Conservation (phyloP, 495 filamentous ascomycete species). For the Aspergillus avenaceus region DNA sequence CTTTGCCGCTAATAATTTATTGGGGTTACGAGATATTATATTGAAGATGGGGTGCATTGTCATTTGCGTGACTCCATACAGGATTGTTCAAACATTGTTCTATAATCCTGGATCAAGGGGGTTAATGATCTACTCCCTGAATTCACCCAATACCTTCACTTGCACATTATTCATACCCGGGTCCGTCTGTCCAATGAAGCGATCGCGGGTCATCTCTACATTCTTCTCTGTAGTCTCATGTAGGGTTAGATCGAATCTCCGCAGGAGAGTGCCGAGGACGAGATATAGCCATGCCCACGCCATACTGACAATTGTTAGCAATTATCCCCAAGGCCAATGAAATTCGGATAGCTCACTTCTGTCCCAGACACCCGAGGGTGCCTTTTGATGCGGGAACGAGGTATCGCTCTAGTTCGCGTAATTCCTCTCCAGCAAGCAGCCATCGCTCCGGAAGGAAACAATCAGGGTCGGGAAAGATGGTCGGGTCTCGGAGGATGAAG, state of each 20-base stretch:
- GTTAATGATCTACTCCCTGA: too few relatives aligned
- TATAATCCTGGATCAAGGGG: too few relatives aligned
- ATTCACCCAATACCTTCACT: conserved; percentile 16
- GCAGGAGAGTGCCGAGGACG: conserved; percentile 21
- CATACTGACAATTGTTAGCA: conserved; percentile 12
- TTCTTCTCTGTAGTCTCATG: conserved; percentile 23
- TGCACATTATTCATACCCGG: conserved; percentile 15
- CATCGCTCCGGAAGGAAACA: conserved; percentile 44
- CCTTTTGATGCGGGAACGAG: conserved; percentile 45
- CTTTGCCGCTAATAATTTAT: too few relatives aligned
- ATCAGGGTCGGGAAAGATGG: conserved; percentile 33
- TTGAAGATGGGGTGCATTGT: too few relatives aligned
- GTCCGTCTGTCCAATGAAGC: conserved; percentile 26
- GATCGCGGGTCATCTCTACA: conserved; percentile 23
- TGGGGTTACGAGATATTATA: too few relatives aligned
- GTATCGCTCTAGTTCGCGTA: conserved; percentile 22
- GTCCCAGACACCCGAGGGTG: conserved; percentile 42
- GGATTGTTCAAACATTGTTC: too few relatives aligned
- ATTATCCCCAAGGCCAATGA: background rate
- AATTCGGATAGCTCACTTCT: conserved; percentile 26
- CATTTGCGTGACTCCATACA: too few relatives aligned
- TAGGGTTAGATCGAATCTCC: conserved; percentile 28
- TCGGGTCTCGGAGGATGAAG: conserved; percentile 35
- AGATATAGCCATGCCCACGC: conserved; percentile 29
- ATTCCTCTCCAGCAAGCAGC: conserved; percentile 25